Conservation (phyloP, 306 rosid species). For the Ammopiptanthus mongolicus region DNA sequence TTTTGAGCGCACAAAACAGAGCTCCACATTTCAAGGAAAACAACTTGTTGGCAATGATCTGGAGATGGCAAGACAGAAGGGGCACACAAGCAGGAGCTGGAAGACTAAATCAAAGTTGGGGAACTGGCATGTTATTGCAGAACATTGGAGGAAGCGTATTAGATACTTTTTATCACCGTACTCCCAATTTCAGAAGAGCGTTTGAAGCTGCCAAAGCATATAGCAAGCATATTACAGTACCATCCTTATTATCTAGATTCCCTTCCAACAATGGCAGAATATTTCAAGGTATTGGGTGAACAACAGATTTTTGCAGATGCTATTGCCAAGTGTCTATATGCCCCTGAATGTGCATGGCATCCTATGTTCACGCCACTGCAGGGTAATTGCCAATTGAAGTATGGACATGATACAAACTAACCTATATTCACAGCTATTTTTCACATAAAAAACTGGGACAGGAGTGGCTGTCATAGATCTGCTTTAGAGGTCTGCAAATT, state of each 20-base stretch:
- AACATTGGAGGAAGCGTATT: no score
- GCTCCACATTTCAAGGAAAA: no score
- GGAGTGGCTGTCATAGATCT: constrained; percentile 96
- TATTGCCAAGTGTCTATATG: constrained; percentile 74
- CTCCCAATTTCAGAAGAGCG: constrained; percentile 60
- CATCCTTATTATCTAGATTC: constrained; percentile 85
- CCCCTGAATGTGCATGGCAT: constrained; percentile 92
- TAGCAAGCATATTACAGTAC: constrained; percentile 54
- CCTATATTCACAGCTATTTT: constrained; percentile 69
- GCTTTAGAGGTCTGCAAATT: constrained; percentile 94
- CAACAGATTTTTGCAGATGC: constrained; percentile 88
- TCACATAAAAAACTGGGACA: constrained; percentile 84
- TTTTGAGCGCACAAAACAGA: no score
- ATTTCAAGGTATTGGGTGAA: constrained; percentile 83
- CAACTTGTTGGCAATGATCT: no score
- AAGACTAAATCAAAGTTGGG: no score
- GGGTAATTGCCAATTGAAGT: constrained; percentile 87
- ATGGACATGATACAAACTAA: constrained; percentile 66
- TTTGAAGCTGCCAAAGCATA: constrained; percentile 89
- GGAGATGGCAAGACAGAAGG: no score
- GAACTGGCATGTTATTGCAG: no score
- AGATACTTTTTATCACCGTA: no score
- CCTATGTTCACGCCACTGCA: constrained; percentile 79
- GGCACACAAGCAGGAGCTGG: no score
- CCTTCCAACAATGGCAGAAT: constrained; percentile 85